Evolutionary conservation across 129 eudicot species (phyloP).

Genomic region (Chrysanthemum makinoi): DNA sequence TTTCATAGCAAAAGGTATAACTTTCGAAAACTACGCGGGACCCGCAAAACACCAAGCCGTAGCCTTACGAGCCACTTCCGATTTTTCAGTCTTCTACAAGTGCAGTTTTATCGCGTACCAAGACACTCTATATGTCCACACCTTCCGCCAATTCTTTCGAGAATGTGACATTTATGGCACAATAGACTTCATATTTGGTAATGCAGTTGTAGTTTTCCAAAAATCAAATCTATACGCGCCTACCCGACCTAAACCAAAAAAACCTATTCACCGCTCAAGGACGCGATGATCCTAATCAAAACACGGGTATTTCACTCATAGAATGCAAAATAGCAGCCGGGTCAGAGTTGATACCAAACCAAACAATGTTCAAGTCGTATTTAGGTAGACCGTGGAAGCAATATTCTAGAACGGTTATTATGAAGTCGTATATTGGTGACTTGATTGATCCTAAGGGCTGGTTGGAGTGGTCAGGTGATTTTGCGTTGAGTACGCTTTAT

Average conservation of each 20-base stretch:
- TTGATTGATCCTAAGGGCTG: slow-evolving; percentile 53
- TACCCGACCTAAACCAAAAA: slow-evolving; percentile 39
- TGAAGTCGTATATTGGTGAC: slow-evolving; percentile 47
- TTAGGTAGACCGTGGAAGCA: slow-evolving; percentile 57
- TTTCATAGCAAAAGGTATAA: slow-evolving; percentile 63
- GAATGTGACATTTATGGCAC: slow-evolving; percentile 52
- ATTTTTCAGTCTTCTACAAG: slow-evolving; percentile 46
- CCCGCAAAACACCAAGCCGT: slow-evolving; percentile 47
- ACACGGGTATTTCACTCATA: slow-evolving; percentile 47
- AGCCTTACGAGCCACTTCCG: slow-evolving; percentile 42
- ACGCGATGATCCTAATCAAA: slow-evolving; percentile 43
- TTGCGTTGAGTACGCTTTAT: slow-evolving; percentile 45
- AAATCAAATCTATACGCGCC: slow-evolving; percentile 42
- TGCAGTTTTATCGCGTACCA: slow-evolving; percentile 50
- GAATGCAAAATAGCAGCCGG: slow-evolving; percentile 45
- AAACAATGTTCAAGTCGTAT: slow-evolving; percentile 36
- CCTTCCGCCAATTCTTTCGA: slow-evolving; percentile 47
- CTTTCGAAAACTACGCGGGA: slow-evolving; percentile 56
- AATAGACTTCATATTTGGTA: slow-evolving; percentile 50
- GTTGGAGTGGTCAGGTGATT: slow-evolving; percentile 42
- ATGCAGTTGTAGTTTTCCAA: slow-evolving; percentile 53
- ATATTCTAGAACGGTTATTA: slow-evolving; percentile 38
- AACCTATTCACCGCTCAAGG: slow-evolving; percentile 60
- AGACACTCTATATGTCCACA: slow-evolving; percentile 54
- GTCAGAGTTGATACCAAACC: slow-evolving; percentile 40